phyloP scores from a whole-genome alignment of 1,284 basidiomycete species.

The Stygiomarasmius scandens region DNA sequence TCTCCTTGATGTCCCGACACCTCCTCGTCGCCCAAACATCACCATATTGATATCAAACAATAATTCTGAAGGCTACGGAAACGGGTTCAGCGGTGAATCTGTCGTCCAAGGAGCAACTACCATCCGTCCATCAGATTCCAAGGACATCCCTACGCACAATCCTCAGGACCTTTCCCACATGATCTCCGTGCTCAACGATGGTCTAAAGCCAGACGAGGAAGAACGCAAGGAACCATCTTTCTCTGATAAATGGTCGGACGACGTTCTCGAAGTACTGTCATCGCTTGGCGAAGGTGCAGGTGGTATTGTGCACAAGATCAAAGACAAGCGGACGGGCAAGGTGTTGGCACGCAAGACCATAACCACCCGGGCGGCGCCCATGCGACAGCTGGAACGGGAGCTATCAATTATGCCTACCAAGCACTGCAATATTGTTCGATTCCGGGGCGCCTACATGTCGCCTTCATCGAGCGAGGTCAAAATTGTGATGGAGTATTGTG shows the following conservation, averaged over 20 bases:
- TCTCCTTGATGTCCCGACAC: no score
- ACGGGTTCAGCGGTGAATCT: slow-evolving; percentile 4
- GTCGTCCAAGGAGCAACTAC: slow-evolving; percentile 21
- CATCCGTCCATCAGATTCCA: neutral
- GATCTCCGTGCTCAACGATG: slow-evolving; percentile 21
- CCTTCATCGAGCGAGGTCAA: slow-evolving; percentile 92
- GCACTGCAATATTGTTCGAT: slow-evolving; percentile 89
- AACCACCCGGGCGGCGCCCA: slow-evolving; percentile 90
- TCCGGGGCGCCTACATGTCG: slow-evolving; percentile 94
- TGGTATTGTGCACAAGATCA: slow-evolving; percentile 92
- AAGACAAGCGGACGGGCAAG: slow-evolving; percentile 71
- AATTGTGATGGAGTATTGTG: slow-evolving; percentile 94
- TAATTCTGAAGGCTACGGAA: no score
- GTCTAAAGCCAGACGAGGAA: slow-evolving; percentile 26
- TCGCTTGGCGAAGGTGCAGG: slow-evolving; percentile 94
- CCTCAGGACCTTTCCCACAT: slow-evolving; percentile 36
- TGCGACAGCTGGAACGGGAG: slow-evolving; percentile 92
- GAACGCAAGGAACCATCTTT: slow-evolving; percentile 28
- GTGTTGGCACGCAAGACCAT: slow-evolving; percentile 98
- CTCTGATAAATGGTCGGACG: slow-evolving; percentile 62
- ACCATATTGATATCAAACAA: no score
- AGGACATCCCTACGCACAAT: slow-evolving; percentile 27
- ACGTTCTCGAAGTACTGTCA: slow-evolving; percentile 70
- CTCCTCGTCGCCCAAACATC: no score
- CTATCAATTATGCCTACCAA: slow-evolving; percentile 78